A percentile compares a stretch with the other conserved stretches of the same genome.
phyloP scores from a whole-genome alignment of 2,329 filamentous ascomycete genomes.

The Cladosporium halotolerans region DNA sequence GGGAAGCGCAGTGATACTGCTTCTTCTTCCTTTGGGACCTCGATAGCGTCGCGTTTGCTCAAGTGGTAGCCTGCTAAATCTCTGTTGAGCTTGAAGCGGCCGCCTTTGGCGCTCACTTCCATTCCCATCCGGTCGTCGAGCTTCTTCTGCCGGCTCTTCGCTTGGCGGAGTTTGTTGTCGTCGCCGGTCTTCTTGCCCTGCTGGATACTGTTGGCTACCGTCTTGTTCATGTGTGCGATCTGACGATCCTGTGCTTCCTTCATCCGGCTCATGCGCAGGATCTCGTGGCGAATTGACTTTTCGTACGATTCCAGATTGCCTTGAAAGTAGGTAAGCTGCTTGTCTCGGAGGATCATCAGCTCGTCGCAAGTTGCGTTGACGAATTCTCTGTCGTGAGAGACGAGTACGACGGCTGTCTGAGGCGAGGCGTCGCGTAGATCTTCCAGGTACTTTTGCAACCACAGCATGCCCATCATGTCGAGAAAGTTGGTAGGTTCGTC shows the following conservation, averaged over 20 bases:
- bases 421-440: conserved; percentile 42
- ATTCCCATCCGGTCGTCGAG: conserved; percentile 75
- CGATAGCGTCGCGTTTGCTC: conserved; percentile 59
- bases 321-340: conserved; percentile 65
- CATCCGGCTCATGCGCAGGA: conserved; percentile 60
- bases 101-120: conserved; percentile 64
- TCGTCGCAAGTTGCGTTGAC: conserved; percentile 69
- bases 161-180: conserved; percentile 79
- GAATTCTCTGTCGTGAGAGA: conserved; percentile 81
- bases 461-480: conserved; percentile 75
- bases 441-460: conserved; percentile 68
- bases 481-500: conserved; percentile 87
- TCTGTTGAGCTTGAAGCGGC: conserved; percentile 73
- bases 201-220: conserved; percentile 67
- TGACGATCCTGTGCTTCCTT: conserved; percentile 77
- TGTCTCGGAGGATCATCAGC: conserved; percentile 67
- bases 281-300: conserved; percentile 25
- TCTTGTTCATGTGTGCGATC: conserved; percentile 72
- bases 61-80: conserved; percentile 60
- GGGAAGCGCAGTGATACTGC: conserved; percentile 42
- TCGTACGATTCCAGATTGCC: conserved; percentile 70
- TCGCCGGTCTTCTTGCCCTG: conserved; percentile 72
- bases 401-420: conserved; percentile 61
- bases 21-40: conserved; percentile 55
- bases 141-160: conserved; percentile 77